Base-by-base conservation (phyloP, 2,329 filamentous ascomycete genomes). In the Acarospora socialis region DNA sequence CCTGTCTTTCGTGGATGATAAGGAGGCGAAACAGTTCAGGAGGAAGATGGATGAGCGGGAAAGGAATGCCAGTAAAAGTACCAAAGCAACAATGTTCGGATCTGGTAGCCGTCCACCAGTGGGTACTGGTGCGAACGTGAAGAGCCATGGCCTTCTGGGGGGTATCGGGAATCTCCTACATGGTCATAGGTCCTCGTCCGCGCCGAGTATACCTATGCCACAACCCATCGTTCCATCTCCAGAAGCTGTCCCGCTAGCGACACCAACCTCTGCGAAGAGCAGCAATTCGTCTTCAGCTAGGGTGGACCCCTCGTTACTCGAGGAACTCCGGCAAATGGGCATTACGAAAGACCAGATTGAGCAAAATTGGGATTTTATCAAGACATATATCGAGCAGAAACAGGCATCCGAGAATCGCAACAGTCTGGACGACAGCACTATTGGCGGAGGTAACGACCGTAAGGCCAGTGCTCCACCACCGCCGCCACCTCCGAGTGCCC, bases 21-120 rank as follows among this genome's bases (percentile, higher is more conserved):
- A 94, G 58, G 90, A 98, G 61, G 90, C 90, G 20, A 92, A 82
- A 59, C 81, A 82, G 37, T 95, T 98, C 61, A 77, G 86, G 57
- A 93, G 94, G 68, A 95, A 94, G 65, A 81, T 98, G 70, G 78
- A 90, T 46, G 86, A 94, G 51, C 70, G 86, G 43, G 86, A 95
- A 60, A 94, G 92, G 70, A 86, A 87, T 59, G 87, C 84, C 23
- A 87, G 78, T 60, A 92, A 92, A 61, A 75, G 77, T 40, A 94
- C 86, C 3, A 75, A 66, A 53, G 68, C 73, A 40, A 87, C 80
- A 20, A 77, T 81, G 0, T 93, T 92, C 46, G 63, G 61, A 3
- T 56, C 59, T 38, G 58, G 57, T n/a, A 53, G 57, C 34, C 52
- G 58, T 6, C 56, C 58, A 15, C 49, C 56, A 18, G 46, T 49